Conservation (phyloP, 805 yeast species). For the Blastobotrys robertii region DNA sequence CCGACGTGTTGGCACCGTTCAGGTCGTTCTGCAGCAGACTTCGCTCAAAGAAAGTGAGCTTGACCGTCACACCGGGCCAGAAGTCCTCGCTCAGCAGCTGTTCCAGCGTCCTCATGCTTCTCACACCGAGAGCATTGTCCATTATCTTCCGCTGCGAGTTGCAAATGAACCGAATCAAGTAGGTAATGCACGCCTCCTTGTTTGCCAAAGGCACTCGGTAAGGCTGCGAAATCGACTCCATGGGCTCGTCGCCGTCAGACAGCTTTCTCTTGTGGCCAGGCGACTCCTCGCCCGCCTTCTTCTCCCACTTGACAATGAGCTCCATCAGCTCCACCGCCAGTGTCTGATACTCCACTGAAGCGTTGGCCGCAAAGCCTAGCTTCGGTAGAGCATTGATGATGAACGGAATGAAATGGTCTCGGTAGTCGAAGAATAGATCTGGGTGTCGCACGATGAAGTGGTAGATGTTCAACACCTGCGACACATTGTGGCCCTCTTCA, state of each 20-base stretch:
- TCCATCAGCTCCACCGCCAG: constrained; percentile 87
- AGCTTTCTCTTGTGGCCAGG: neutral
- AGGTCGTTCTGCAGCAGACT: constrained; percentile 74
- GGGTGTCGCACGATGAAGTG: constrained; percentile 83
- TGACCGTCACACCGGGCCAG: constrained; percentile 88
- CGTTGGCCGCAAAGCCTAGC: constrained; percentile 64
- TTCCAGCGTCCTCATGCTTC: constrained; percentile 70
- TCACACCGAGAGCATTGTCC: constrained; percentile 71
- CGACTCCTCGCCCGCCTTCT: constrained; percentile 24
- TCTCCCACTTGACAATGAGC: constrained; percentile 78
- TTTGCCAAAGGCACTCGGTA: constrained; percentile 65
- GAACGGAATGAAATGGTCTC: constrained; percentile 83
- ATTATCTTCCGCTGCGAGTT: constrained; percentile 76
- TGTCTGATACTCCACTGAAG: constrained; percentile 71
- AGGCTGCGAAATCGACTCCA: constrained; percentile 33
- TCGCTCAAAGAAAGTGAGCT: constrained; percentile 78
- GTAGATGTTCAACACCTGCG: constrained; percentile 78
- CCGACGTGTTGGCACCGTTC: constrained; percentile 48
- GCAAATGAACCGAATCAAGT: constrained; percentile 79
- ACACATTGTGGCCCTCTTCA: constrained; percentile 80
- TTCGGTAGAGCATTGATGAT: constrained; percentile 90
- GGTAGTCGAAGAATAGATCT: constrained; percentile 70
- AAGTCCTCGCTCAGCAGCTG: constrained; percentile 58
- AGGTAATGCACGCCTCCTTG: constrained; percentile 84
- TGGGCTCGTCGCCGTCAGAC: constrained; percentile 17